These are phyloP conservation scores for Ceratobasidium sp. DNA, from an alignment of 1,284 basidiomycete genomes.

Conservation along the genomic window DNA sequence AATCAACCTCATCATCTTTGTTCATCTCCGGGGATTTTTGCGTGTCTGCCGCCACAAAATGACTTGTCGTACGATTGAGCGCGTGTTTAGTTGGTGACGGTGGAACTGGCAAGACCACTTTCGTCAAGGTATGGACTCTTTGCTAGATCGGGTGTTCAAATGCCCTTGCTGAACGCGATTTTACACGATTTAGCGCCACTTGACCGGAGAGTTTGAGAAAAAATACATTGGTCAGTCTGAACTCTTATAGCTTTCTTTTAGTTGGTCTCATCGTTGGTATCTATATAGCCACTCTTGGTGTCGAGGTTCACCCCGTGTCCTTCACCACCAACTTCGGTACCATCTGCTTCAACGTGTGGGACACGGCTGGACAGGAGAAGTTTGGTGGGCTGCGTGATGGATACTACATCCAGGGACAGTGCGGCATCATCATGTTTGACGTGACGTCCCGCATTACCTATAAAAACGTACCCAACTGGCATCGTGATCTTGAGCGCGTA, in stretches of 20 bases:
- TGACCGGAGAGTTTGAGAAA: conserved; percentile 99
- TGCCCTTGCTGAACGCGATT: conserved; percentile 29
- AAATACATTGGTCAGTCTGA: conserved; percentile 93
- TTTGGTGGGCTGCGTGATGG: conserved; percentile 98
- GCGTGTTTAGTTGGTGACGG: conserved; percentile 86
- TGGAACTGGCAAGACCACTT: conserved; percentile 98
- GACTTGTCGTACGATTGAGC: conserved; percentile 47
- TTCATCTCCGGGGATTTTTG: conserved; percentile 45
- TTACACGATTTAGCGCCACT: conserved; percentile 77
- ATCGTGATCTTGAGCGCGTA: conserved; percentile 98
- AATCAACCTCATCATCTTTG: conserved; percentile 45
- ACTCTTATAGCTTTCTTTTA: neutral
- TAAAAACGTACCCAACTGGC: conserved; percentile 99
- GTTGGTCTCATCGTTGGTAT: conserved; percentile 40
- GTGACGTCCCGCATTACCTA: conserved; percentile 99
- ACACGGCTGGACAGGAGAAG: conserved; percentile 99
- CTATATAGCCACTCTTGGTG: conserved; percentile 95
- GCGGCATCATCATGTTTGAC: conserved; percentile 99
- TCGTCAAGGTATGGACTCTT: conserved; percentile 82
- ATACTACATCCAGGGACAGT: conserved; percentile 99
- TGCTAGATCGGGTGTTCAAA: neutral
- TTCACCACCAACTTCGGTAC: conserved; percentile 99
- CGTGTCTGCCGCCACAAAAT: conserved; percentile 43
- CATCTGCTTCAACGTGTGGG: conserved; percentile 99
- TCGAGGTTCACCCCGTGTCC: conserved; percentile 95